Percentiles rank a stretch among this genome's conserved stretches.
Conservation (phyloP, 177 flowering plant genomes). For the Tripterygium wilfordii region DNA sequence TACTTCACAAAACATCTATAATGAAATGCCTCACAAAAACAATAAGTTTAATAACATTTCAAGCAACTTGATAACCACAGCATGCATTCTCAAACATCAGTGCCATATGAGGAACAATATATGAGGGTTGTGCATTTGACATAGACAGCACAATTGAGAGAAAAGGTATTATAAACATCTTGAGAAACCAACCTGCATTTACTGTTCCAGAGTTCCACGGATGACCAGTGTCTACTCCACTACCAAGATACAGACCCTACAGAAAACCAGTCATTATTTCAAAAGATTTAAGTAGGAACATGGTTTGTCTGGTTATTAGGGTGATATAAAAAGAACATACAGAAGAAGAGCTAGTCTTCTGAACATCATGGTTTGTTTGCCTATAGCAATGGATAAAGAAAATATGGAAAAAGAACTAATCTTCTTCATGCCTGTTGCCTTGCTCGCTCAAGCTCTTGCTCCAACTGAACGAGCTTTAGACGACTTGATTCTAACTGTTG, state of each 20-base stretch:
- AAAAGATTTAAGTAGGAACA: neutral
- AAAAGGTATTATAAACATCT: neutral
- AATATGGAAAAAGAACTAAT: neutral
- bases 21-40: no score
- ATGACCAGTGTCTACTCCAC: constrained; percentile 41
- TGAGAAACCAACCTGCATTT: constrained; percentile 56
- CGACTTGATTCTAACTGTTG: constrained; percentile 60
- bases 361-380: no score
- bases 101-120: no score
- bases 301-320: neutral
- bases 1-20: no score
- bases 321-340: neutral
- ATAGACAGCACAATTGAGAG: no score
- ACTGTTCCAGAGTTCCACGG: constrained; percentile 39
- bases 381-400: no score
- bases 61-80: no score
- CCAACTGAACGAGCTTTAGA: constrained; percentile 45
- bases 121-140: neutral
- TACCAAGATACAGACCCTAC: constrained; percentile 58
- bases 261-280: constrained; percentile 9
- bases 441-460: constrained; percentile 50
- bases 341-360: neutral
- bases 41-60: no score
- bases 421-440: constrained; percentile 42
- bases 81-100: no score